Percentiles rank a stretch among this genome's conserved stretches.
These are phyloP conservation scores for Scytalidium sp. DNA, from an alignment of 2,329 filamentous ascomycete genomes.

Conservation along the genomic window DNA sequence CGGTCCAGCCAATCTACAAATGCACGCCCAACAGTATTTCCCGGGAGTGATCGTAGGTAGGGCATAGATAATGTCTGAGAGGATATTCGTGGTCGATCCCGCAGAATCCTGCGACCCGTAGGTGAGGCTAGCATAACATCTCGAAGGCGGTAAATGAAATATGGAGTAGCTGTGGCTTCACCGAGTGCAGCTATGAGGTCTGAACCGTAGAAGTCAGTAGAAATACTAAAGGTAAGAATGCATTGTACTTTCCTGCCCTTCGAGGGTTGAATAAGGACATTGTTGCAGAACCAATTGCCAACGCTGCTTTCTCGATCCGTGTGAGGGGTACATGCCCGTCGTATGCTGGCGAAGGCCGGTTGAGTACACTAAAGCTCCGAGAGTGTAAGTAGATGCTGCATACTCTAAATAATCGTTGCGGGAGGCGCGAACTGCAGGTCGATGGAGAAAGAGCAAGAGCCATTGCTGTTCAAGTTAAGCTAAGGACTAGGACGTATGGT, in stretches of 20 bases:
- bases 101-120: constrained; percentile 87
- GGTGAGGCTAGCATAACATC: constrained; percentile 83
- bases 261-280: constrained; percentile 70
- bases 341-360: constrained; percentile 83
- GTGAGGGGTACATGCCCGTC: constrained; percentile 90
- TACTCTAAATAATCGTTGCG: constrained; percentile 20
- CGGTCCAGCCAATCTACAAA: constrained; percentile 92
- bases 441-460: constrained; percentile 18
- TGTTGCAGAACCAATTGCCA: constrained; percentile 64
- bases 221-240: not conserved
- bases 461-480: constrained; percentile 13
- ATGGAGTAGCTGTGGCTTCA: constrained; percentile 90
- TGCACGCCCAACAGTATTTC: constrained; percentile 72
- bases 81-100: constrained; percentile 83
- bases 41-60: constrained; percentile 68
- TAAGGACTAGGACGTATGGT: not conserved
- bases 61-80: constrained; percentile 64
- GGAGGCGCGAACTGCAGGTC: constrained; percentile 13
- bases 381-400: constrained; percentile 19
- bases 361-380: constrained; percentile 73
- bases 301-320: constrained; percentile 66
- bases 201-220: constrained; percentile 29
- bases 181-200: constrained; percentile 94
- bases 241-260: constrained; percentile 62
- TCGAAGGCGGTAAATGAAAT: constrained; percentile 89